Conservation (phyloP, 2,329 filamentous ascomycete genomes). For the Bipolaris cookei region DNA sequence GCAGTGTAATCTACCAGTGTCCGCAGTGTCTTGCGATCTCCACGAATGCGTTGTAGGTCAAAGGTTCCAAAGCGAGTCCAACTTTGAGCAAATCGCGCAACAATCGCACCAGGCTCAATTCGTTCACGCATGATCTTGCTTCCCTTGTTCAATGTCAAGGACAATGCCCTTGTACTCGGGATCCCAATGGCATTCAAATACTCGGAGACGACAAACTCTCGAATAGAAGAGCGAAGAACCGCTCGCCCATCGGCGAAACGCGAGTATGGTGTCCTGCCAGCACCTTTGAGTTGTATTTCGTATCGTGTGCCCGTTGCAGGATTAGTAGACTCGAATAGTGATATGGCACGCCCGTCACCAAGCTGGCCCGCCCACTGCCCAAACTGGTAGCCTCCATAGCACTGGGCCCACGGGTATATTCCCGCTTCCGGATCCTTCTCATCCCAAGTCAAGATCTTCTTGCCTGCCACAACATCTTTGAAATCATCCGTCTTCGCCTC, state of each 20-base stretch:
- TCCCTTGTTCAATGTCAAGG: slow-evolving; percentile 72
- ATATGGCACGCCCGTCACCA: slow-evolving; percentile 92
- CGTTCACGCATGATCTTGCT: slow-evolving; percentile 75
- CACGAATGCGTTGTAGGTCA: slow-evolving; percentile 83
- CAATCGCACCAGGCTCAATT: slow-evolving; percentile 88
- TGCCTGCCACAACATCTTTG: slow-evolving; percentile 77
- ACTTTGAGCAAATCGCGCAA: slow-evolving; percentile 85
- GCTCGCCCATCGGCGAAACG: slow-evolving; percentile 96
- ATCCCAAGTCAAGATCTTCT: slow-evolving; percentile 80
- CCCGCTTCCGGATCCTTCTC: slow-evolving; percentile 59
- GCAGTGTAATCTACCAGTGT: slow-evolving; percentile 81
- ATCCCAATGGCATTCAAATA: slow-evolving; percentile 84
- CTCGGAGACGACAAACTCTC: slow-evolving; percentile 93
- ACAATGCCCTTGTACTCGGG: slow-evolving; percentile 84
- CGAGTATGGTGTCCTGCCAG: slow-evolving; percentile 91
- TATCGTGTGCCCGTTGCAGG: slow-evolving; percentile 73
- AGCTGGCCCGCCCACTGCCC: slow-evolving; percentile 96
- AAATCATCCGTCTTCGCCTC: slow-evolving; percentile 78
- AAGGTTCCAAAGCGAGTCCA: slow-evolving; percentile 97
- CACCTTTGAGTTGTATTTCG: slow-evolving; percentile 93
- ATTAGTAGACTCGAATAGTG: slow-evolving; percentile 87
- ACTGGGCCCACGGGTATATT: slow-evolving; percentile 97
- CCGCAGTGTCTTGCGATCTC: slow-evolving; percentile 76
- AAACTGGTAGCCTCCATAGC: slow-evolving; percentile 78
- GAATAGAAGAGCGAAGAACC: slow-evolving; percentile 87